Conservation (phyloP, 2,329 filamentous ascomycete genomes). For the Colletotrichum falcatum region DNA sequence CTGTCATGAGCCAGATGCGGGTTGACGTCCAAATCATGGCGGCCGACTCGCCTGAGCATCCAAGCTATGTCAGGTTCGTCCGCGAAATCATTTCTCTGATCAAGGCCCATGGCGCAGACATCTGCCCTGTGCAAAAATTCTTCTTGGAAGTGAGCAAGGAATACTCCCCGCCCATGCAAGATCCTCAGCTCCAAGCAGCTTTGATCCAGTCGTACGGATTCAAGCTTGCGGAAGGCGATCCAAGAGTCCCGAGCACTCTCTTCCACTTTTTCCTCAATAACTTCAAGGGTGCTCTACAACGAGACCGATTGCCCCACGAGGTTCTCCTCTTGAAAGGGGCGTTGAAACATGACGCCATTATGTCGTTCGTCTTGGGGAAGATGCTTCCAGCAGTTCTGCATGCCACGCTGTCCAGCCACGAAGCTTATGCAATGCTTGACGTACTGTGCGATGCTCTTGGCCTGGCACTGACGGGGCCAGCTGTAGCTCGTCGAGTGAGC, state of each 20-base stretch:
- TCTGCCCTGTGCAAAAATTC: conserved; percentile 66
- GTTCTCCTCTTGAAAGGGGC: conserved; percentile 58
- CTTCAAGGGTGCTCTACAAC: conserved; percentile 66
- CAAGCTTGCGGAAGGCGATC: conserved; percentile 64
- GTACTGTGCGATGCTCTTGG: conserved; percentile 61
- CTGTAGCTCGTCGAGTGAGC: conserved; percentile 53
- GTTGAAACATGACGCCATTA: conserved; percentile 60
- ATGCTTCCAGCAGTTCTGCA: conserved; percentile 67
- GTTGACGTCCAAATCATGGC: conserved; percentile 58
- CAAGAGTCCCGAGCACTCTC: conserved; percentile 59
- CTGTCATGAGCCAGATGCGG: conserved; percentile 67
- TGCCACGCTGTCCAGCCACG: conserved; percentile 50
- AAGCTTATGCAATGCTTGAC: conserved; percentile 62
- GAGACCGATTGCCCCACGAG: conserved; percentile 61
- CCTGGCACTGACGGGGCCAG: conserved; percentile 50
- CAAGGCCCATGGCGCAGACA: conserved; percentile 64
- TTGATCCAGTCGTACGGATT: conserved; percentile 68
- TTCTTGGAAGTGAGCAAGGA: conserved; percentile 68
- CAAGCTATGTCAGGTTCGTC: conserved; percentile 63
- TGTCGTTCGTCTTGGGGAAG: conserved; percentile 61
- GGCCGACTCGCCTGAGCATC: conserved; percentile 54
- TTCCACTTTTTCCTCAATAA: conserved; percentile 70
- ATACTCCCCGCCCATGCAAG: conserved; percentile 66
- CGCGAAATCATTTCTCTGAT: conserved; percentile 65
- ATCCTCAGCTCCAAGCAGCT: conserved; percentile 68